A percentile compares a stretch with the other conserved stretches of the same genome.
These are phyloP conservation scores for Emericellopsis cladophorae DNA, from an alignment of 2,329 filamentous ascomycete species.

Conservation along the genomic window DNA sequence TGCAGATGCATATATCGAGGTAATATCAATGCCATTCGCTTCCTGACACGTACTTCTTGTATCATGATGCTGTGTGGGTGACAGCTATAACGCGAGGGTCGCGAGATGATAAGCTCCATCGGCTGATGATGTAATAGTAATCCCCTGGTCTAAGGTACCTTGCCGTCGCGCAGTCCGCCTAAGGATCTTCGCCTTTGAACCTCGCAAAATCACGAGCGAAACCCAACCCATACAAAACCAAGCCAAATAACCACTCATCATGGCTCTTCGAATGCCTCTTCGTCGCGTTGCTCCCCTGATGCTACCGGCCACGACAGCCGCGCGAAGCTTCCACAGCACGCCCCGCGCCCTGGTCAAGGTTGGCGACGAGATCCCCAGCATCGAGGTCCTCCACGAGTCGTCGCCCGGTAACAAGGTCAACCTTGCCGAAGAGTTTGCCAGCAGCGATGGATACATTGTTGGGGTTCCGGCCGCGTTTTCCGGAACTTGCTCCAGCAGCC, in stretches of 20 bases:
- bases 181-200: too few species aligned
- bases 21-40: too few species aligned
- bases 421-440: slow-evolving; percentile 61
- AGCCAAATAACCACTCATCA: slow-evolving; percentile 6
- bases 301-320: slow-evolving; percentile 11
- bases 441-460: slow-evolving; percentile 68
- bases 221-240: neutral
- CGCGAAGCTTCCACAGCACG: slow-evolving; percentile 50
- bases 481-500: slow-evolving; percentile 43
- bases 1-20: too few species aligned
- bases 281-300: slow-evolving; percentile 16
- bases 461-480: slow-evolving; percentile 74
- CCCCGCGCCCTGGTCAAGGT: slow-evolving; percentile 53
- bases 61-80: too few species aligned
- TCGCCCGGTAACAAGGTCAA: slow-evolving; percentile 90
- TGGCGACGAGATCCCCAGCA: slow-evolving; percentile 66
- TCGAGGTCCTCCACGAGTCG: slow-evolving; percentile 68
- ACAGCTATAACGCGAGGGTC: too few species aligned
- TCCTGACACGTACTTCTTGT: too few species aligned
- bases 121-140: too few species aligned
- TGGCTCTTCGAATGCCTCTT: slow-evolving; percentile 23
- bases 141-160: too few species aligned
- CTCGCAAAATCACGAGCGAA: too few species aligned
- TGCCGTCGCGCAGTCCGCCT: too few species aligned
- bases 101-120: too few species aligned